Evolutionary conservation across 2,329 filamentous ascomycete genomes (phyloP), one percentile per base, ranked within the genome.

Genomic region (Claviceps arundinis): DNA sequence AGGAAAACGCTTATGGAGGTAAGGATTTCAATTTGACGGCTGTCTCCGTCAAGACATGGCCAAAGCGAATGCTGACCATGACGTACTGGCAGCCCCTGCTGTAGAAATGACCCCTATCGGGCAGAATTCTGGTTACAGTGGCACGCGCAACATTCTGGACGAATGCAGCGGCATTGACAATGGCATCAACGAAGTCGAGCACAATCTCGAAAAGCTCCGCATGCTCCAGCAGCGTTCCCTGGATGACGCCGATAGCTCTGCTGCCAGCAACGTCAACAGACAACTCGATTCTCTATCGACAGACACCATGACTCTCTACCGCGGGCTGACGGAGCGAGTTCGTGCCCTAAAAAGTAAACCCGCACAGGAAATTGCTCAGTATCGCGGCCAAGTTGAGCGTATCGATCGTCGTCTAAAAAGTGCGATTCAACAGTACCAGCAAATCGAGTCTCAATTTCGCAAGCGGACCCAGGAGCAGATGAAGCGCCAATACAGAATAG

Each of bases 401-500:
- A 80, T 93, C 46, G 87, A 94, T 66, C 80, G 85, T 50, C 80
- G 84, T 52, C 76, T 96, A 59, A 90, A 91, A 73, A 73, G 77
- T 45, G 87, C 87, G 54, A 91, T 95, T 66, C 80, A 87, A 59
- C 73, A 81, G 56, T 96, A 90, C 73, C 88, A 93, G 69, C 77
- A 81, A 58, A 75, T 88, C 52, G 90, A 97, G 68, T 80, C 80
- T 1, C 77, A 83, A 22, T 95, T 90, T 76, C 81, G 85, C 64
- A 85, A 86, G 68, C 83, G 85, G 59, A 81, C 88, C 37, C 79
- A 87, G 65, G 85, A 89, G 48, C 88, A 94, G 68, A 87, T 94
- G 71, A 85, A 83, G 58, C 81, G 93, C 52, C 89, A 96, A 66
- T 95, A 94, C 70, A 80, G 86, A 54, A 96, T 97, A 64, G 90